Evolutionary conservation across 148 eudicot species (phyloP), one percentile per base, ranked within the genome.

Genomic region (Rhododendron kiyosumense): DNA sequence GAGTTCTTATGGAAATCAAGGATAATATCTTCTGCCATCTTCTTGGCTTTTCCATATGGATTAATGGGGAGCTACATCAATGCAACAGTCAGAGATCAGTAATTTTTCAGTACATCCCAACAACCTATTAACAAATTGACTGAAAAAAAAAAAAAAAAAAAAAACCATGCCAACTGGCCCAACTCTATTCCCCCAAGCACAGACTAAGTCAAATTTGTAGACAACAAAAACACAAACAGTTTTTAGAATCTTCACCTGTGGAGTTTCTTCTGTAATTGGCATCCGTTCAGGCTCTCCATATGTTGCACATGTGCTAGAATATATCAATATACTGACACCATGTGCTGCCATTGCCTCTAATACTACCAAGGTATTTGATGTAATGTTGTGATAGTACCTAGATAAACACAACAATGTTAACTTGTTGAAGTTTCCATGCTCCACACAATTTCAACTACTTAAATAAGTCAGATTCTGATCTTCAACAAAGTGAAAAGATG

Each of bases 271-370:
- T 67, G 96, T 93, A 85, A 97, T 97, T 17, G 99, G 99, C 99
- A 97, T 97, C 90, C 90, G 91, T 88, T 95, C 94, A 73, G 99
- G 99, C 86, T 97, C 99, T 38, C 99, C 99, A 78, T 97, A 97
- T 46, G 99, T 97, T 41, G 98, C 99, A 87, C 99, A 97, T n/a
- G 99, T 97, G 89, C 99, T 97, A 78, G 99, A 97, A 88, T 97
- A 97, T 87, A 97, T 97, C 84, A 97, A 88, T 52, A 93, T 94
- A 30, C 85, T 89, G 74, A 97, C 98, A 67, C 90, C 92, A 88
- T 93, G 98, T 83, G 93, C 89, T 85, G 93, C 92, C 92, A 95
- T 94, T 52, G 99, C 98, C 93, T 97, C 94, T 88, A 96, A 85
- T 73, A 96, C 96, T 74, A 81, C 89, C 86, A 96, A 90, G 14